These are phyloP conservation scores for Hypomyces perniciosus DNA, from an alignment of 2,329 filamentous ascomycete genomes.

Conservation along the genomic window DNA sequence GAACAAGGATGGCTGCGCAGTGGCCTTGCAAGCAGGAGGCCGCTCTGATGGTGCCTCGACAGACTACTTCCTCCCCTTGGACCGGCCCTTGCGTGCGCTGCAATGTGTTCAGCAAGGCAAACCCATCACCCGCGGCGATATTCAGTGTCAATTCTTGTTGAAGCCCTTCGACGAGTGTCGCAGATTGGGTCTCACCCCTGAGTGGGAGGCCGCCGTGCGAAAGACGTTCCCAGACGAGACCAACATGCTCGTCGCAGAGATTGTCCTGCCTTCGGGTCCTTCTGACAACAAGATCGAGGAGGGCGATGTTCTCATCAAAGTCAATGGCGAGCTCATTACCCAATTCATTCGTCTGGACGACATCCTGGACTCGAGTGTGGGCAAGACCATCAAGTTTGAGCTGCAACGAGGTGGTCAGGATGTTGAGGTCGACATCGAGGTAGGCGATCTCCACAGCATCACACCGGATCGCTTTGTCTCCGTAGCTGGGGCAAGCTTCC, in stretches of 20 bases:
- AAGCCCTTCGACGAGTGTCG: conserved; percentile 98
- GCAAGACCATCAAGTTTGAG: conserved; percentile 67
- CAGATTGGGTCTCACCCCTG: conserved; percentile 72
- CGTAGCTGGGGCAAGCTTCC: conserved; percentile 90
- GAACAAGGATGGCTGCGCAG: conserved; percentile 85
- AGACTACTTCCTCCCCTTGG: conserved; percentile 92
- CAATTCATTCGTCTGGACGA: conserved; percentile 90
- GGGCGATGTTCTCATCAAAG: conserved; percentile 86
- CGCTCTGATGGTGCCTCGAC: conserved; percentile 92
- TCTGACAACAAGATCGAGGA: conserved; percentile 84
- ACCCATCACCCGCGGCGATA: conserved; percentile 83
- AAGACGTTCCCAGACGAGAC: conserved; percentile 85
- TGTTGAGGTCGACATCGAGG: conserved; percentile 74
- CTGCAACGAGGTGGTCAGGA: conserved; percentile 87
- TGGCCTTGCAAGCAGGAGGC: conserved; percentile 90
- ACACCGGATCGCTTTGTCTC: conserved; percentile 94
- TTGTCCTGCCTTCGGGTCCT: conserved; percentile 85
- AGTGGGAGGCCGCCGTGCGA: conserved; percentile 82
- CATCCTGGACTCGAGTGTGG: conserved; percentile 84
- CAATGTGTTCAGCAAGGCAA: conserved; percentile 74
- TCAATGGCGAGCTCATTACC: conserved; percentile 88
- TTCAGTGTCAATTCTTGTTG: conserved; percentile 93
- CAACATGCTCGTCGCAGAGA: conserved; percentile 94
- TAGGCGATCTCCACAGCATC: conserved; percentile 88
- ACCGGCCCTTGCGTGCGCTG: conserved; percentile 81